These are phyloP conservation scores for Endocalyx cinctus DNA, from an alignment of 2,329 filamentous ascomycete genomes.

Conservation along the genomic window DNA sequence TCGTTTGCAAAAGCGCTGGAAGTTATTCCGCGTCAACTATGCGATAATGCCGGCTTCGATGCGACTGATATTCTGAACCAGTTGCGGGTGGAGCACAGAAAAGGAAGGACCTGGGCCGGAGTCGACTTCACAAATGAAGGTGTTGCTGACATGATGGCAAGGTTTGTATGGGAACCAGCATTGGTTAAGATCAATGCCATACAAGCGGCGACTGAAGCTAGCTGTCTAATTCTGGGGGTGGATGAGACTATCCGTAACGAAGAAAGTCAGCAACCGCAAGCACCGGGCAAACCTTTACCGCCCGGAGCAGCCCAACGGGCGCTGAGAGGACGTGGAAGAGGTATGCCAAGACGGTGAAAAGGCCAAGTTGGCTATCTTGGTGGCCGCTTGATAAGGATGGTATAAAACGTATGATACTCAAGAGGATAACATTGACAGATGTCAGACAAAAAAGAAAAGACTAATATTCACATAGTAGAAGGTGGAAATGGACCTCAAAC, in stretches of 20 bases:
- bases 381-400: no score
- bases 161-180: constrained; percentile 95
- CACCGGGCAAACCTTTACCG: constrained; percentile 68
- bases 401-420: no score
- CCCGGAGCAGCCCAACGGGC: constrained; percentile 85
- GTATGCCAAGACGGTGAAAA: constrained; percentile 83
- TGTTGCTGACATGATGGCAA: constrained; percentile 88
- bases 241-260: constrained; percentile 99
- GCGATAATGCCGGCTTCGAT: constrained; percentile 98
- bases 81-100: constrained; percentile 91
- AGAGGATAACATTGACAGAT: no score
- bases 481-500: no score
- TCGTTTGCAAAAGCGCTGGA: constrained; percentile 96
- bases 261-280: constrained; percentile 81
- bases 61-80: constrained; percentile 97
- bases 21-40: constrained; percentile 92
- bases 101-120: constrained; percentile 88
- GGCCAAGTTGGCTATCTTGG: no score
- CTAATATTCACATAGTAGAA: no score
- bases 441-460: no score
- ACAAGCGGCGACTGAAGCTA: constrained; percentile 91
- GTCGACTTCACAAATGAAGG: constrained; percentile 94
- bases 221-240: constrained; percentile 90
- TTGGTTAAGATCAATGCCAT: constrained; percentile 97
- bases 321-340: constrained; percentile 74